phyloP scores from a whole-genome alignment of 1,284 basidiomycete species.

The Fistulina hepatica region DNA sequence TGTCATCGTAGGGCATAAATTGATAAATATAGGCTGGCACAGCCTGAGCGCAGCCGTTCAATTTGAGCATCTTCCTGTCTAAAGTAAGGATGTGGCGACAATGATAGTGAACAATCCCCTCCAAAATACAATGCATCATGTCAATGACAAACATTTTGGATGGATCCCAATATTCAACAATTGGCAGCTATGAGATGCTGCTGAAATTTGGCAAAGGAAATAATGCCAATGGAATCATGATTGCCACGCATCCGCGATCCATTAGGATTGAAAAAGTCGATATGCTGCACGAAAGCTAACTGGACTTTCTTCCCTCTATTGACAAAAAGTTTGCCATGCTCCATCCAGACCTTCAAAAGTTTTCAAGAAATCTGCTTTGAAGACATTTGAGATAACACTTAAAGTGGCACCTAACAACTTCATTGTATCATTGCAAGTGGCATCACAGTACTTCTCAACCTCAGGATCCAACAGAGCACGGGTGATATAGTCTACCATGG shows the following conservation, averaged over 20 bases:
- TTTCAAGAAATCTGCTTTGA: constrained; percentile 11
- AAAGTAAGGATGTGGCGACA: constrained; percentile 20
- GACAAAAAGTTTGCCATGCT: constrained; percentile 12
- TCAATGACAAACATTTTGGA: constrained; percentile 22
- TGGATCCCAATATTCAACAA: constrained; percentile 33
- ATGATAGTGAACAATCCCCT: constrained; percentile 22
- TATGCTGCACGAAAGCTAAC: constrained; percentile 9
- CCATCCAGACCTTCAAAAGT: constrained; percentile 8
- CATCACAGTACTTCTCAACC: constrained; percentile 8
- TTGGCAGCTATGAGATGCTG: too few relatives aligned
- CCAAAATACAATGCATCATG: constrained; percentile 26
- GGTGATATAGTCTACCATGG: constrained; percentile 8
- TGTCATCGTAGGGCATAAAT: too few relatives aligned
- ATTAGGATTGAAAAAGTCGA: constrained; percentile 13
- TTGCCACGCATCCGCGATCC: constrained; percentile 11
- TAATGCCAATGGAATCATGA: constrained; percentile 14
- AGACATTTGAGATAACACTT: constrained; percentile 8
- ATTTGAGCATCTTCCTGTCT: constrained; percentile 11
- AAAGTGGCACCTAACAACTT: constrained; percentile 5
- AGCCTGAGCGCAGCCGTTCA: too few relatives aligned
- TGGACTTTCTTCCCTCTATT: constrained; percentile 9
- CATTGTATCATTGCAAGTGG: constrained; percentile 10
- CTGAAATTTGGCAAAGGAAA: constrained; percentile 19
- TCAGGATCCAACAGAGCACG: constrained; percentile 11
- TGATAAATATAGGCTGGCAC: too few relatives aligned